Evolutionary conservation across 2,329 filamentous ascomycete species (phyloP).

Genomic region (Fusarium sp.): DNA sequence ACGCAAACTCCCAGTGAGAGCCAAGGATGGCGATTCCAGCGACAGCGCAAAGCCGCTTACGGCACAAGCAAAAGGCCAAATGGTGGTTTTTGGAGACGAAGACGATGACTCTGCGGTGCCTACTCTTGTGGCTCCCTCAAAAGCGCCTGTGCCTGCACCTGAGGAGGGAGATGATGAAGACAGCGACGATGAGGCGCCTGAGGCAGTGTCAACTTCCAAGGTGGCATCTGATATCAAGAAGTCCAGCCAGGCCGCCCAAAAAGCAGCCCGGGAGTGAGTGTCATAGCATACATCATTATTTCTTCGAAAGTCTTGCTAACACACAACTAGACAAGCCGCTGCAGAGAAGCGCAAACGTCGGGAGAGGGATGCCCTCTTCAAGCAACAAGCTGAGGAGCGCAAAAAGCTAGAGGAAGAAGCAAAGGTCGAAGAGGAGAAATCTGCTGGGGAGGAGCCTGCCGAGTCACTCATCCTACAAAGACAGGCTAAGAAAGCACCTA

Average conservation of each 20-base stretch:
- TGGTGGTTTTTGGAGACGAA: constrained; percentile 52
- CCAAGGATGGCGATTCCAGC: constrained; percentile 46
- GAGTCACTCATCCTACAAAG: constrained; percentile 30
- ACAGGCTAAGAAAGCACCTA: constrained; percentile 54
- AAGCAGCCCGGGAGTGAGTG: constrained; percentile 64
- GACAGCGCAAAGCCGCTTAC: constrained; percentile 7
- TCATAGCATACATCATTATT: not conserved
- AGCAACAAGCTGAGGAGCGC: constrained; percentile 64
- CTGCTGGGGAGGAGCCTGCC: constrained; percentile 19
- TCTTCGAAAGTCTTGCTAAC: constrained; percentile 18
- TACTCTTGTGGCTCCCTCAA: constrained; percentile 11
- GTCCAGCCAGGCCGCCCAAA: constrained; percentile 59
- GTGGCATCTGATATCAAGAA: constrained; percentile 60
- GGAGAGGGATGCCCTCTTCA: constrained; percentile 64
- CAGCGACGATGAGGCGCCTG: constrained; percentile 66
- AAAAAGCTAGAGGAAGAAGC: constrained; percentile 51
- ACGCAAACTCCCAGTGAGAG: constrained; percentile 51
- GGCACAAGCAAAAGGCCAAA: constrained; percentile 40
- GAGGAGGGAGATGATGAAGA: constrained; percentile 54
- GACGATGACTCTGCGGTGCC: constrained; percentile 41
- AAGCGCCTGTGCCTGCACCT: constrained; percentile 29
- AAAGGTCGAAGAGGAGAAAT: constrained; percentile 36
- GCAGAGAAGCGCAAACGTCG: constrained; percentile 66
- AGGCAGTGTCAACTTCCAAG: constrained; percentile 65
- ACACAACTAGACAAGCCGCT: constrained; percentile 58